Evolutionary conservation across 2,329 filamentous ascomycete species (phyloP), one percentile per base, ranked within the genome.

Genomic region (Aspergillus puulaauensis): DNA sequence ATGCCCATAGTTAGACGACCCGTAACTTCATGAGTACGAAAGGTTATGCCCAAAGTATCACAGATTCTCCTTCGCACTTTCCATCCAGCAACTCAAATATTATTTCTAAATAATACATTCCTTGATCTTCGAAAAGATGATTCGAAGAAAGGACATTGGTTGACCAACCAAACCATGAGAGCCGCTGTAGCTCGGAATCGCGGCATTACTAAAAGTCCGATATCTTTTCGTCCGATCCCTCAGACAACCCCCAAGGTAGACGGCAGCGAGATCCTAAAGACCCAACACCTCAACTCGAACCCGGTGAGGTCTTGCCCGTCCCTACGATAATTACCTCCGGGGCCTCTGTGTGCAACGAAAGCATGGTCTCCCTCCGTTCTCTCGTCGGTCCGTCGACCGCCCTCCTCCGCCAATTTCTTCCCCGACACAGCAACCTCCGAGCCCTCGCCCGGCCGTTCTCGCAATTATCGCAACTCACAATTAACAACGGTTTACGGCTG

Each of bases 281-380:
- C 15, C 14, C 35, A 37, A 37, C 35, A n/a, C 35, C 14, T 37
- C 35, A 37, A 37, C 56, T 53, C n/a, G 33, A 21, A 52, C 39
- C 45, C 41, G 54, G 43, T 9, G 8, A 19, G 27, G n/a, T 23
- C 27, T 48, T 31, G 14, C n/a, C 27, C 44, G 23, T 8, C n/a
- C 31, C 12, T 17, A 14, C 24, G n/a, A 19, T 12, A 48, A 21
- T 35, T 11, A 19, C 14, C n/a, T 19, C 14, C 27, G 45, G 4
- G 35, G 15, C 46, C 12, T 37, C 14, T 6, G 7, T 24, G 19
- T 14, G 17, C 6, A 6, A 8, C n/a, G 27, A 45, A 49, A 67
- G 39, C 51, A 76, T 76, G 73, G 61, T 71, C 31, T 69, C 69
- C 49, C 64, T 77, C 60, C 72, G 71, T 59, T 67, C 70, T 57